phyloP scores from a whole-genome alignment of 2,329 filamentous ascomycete species.

The Fusarium continuum region DNA sequence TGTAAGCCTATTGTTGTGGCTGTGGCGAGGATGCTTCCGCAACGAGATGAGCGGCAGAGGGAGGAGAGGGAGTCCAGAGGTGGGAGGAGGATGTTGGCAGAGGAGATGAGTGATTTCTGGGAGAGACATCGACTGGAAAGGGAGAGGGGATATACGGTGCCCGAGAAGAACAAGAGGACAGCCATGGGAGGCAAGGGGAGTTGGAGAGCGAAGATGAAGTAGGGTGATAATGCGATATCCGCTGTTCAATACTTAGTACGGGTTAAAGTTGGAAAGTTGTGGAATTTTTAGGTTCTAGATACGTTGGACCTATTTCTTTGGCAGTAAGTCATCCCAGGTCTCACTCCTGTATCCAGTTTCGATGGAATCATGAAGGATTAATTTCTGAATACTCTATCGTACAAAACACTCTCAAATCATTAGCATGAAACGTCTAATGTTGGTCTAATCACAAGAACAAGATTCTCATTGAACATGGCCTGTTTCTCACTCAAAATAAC shows the following conservation, averaged over 20 bases:
- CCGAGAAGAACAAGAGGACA: constrained; percentile 49
- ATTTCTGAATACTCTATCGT: too few species aligned
- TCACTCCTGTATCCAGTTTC: too few species aligned
- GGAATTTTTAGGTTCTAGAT: too few species aligned
- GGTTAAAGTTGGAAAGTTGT: too few species aligned
- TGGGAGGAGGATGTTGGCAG: constrained; percentile 28
- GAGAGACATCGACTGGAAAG: constrained; percentile 52
- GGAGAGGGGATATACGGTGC: constrained; percentile 52
- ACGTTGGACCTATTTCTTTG: too few species aligned
- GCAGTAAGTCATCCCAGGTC: too few species aligned
- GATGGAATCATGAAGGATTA: too few species aligned
- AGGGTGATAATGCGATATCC: too few species aligned
- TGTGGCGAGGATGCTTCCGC: constrained; percentile 24
- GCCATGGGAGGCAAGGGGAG: constrained; percentile 6
- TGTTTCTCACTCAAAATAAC: background rate
- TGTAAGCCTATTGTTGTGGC: constrained; percentile 36
- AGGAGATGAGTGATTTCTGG: constrained; percentile 55
- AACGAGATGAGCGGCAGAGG: constrained; percentile 28
- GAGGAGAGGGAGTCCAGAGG: constrained; percentile 32
- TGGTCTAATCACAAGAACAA: background rate
- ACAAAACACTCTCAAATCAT: background rate
- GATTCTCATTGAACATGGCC: background rate
- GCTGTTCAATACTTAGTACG: too few species aligned
- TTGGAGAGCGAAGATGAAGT: constrained; percentile 20
- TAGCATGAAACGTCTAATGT: too few species aligned